Evolutionary conservation across 2,329 filamentous ascomycete species (phyloP).

Genomic region (Beauveria pseudobassiana): DNA sequence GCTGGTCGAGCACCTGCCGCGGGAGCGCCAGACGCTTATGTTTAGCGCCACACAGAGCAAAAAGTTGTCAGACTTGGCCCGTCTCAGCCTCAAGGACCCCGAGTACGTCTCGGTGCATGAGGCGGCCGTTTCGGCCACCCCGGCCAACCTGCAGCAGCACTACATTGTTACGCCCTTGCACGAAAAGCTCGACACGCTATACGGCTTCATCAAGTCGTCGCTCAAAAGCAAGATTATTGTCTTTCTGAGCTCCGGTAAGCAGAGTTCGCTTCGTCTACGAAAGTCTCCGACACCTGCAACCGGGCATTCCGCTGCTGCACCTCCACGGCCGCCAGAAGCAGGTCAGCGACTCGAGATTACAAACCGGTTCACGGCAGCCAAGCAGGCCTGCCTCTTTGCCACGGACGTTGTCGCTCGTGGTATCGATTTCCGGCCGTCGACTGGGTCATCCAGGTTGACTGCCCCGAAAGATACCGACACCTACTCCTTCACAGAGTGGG

Average conservation of each 20-base stretch:
- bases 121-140: conserved; percentile 69
- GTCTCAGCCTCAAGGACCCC: conserved; percentile 79
- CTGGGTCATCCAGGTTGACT: conserved; percentile 98
- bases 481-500: conserved; percentile 95
- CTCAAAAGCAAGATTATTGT: conserved; percentile 93
- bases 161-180: conserved; percentile 80
- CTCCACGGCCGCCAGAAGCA: conserved; percentile 94
- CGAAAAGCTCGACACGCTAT: conserved; percentile 87
- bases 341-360: conserved; percentile 83
- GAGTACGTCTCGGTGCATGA: conserved; percentile 96
- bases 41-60: conserved; percentile 97
- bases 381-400: conserved; percentile 83
- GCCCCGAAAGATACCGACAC: conserved; percentile 96
- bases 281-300: conserved; percentile 84
- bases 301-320: conserved; percentile 87
- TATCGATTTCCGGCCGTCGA: conserved; percentile 92
- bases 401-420: conserved; percentile 93
- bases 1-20: conserved; percentile 83
- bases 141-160: conserved; percentile 77
- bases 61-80: conserved; percentile 83
- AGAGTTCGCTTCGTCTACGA: conserved; percentile 96
- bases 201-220: conserved; percentile 85
- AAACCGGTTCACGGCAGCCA: conserved; percentile 69
- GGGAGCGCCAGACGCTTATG: conserved; percentile 78
- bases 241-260: conserved; percentile 91